phyloP scores from a whole-genome alignment of 1,284 basidiomycete genomes.

The Cryptococcus sp. region DNA sequence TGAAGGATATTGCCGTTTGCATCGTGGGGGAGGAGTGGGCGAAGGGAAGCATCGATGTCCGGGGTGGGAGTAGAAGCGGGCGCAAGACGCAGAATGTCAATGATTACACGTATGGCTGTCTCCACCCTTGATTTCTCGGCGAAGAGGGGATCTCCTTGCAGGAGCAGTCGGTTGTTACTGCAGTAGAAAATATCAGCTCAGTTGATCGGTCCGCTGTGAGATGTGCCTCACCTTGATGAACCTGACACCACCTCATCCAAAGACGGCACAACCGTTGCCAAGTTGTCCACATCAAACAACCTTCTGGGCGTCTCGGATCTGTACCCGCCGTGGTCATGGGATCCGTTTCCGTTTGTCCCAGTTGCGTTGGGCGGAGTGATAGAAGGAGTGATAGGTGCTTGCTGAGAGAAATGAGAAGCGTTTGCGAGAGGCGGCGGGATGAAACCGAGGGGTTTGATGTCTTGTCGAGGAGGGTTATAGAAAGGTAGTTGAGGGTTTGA shows the following conservation, averaged over 20 bases:
- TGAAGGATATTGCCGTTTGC: conserved; percentile 32
- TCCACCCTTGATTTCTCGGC: conserved; percentile 50
- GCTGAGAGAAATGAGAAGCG: conserved; percentile 6
- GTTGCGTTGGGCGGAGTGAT: conserved; percentile 8
- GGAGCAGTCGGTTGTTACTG: conserved; percentile 38
- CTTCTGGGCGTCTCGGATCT: conserved; percentile 45
- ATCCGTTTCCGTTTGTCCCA: conserved; percentile 17
- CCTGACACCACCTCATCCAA: conserved; percentile 33
- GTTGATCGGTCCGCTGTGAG: background rate
- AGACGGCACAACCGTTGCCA: conserved; percentile 23
- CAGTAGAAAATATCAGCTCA: conserved; percentile 10
- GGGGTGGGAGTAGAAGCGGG: conserved; percentile 24
- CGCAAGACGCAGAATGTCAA: conserved; percentile 44
- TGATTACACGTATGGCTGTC: conserved; percentile 49
- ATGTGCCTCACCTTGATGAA: conserved; percentile 13
- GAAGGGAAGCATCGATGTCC: conserved; percentile 22
- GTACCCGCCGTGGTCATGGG: conserved; percentile 33
- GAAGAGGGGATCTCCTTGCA: conserved; percentile 49
- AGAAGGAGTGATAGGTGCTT: background rate
- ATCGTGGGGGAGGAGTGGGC: conserved; percentile 30
- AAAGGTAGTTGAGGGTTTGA: background rate
- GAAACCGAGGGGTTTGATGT: conserved; percentile 1
- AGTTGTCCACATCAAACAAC: conserved; percentile 37
- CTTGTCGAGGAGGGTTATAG: background rate
- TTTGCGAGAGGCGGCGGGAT: conserved; percentile 1